Evolutionary conservation across 306 rosid species (phyloP).

Genomic region (Hylodesmum podocarpum): DNA sequence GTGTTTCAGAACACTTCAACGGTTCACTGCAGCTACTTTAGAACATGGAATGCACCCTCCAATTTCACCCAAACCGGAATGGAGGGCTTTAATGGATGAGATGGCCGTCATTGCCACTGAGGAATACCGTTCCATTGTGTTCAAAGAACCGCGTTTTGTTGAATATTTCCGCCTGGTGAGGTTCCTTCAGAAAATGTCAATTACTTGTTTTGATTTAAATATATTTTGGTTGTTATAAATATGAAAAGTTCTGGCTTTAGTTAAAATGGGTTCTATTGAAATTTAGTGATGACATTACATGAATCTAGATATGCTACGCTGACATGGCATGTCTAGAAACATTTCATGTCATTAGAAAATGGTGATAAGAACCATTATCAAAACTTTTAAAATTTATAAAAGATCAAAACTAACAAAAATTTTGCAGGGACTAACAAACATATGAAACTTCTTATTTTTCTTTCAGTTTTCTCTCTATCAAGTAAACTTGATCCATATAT

Average conservation of each 20-base stretch:
- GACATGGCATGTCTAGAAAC: neutral
- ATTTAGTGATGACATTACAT: neutral
- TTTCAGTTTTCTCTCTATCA: neutral
- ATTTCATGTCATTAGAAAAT: neutral
- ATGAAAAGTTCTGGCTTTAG: neutral
- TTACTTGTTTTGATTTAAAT: neutral
- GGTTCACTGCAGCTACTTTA: constrained; percentile 85
- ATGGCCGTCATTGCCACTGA: constrained; percentile 89
- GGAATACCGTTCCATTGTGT: constrained; percentile 85
- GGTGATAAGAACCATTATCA: neutral
- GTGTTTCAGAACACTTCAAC: constrained; percentile 88
- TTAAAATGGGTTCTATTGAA: neutral
- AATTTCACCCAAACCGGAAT: constrained; percentile 78
- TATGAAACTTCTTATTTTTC: neutral
- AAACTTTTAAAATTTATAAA: neutral
- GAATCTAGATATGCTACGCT: neutral
- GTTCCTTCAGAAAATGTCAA: neutral
- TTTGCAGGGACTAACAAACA: neutral
- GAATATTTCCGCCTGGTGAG: constrained; percentile 93
- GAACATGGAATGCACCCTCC: constrained; percentile 89
- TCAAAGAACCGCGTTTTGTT: constrained; percentile 83
- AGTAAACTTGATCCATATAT: neutral
- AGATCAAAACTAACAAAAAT: neutral
- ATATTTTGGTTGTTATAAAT: neutral
- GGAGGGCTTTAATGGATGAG: constrained; percentile 85